A percentile compares a stretch with the other conserved stretches of the same genome.
These are phyloP conservation scores for Carex sylvatica DNA, from an alignment of 202 grass and related monocot genomes.

Conservation along the genomic window DNA sequence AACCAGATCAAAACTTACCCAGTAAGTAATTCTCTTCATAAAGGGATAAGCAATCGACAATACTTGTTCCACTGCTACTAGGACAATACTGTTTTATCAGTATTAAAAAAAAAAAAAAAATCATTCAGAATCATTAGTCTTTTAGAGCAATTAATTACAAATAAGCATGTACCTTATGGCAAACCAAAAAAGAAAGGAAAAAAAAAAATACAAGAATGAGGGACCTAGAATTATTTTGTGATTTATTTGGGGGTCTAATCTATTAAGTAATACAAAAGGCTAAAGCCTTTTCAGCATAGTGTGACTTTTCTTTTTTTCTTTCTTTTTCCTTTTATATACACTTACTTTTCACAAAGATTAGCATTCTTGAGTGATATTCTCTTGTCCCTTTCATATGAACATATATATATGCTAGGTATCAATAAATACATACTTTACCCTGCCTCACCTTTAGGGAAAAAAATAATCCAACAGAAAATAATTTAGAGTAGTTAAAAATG, in stretches of 20 bases:
- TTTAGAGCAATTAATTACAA: background rate
- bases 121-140: background rate
- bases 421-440: background rate
- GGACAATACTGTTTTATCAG: conserved; percentile 28
- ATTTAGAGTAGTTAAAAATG: background rate
- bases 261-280: background rate
- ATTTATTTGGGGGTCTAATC: background rate
- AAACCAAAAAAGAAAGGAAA: no score
- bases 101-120: background rate
- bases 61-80: conserved; percentile 29
- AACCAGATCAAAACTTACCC: conserved; percentile 27
- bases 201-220: no score
- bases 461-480: background rate
- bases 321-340: background rate
- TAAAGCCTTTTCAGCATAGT: background rate
- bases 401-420: background rate
- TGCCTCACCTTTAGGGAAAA: background rate
- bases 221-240: background rate
- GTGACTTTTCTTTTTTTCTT: background rate
- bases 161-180: no score
- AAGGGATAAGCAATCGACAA: conserved; percentile 44
- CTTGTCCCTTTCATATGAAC: background rate
- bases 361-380: background rate
- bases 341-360: background rate
- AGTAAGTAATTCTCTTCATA: conserved; percentile 49